Base-by-base conservation (phyloP, 371 early-diverging fungal genomes). In the Zychaea mexicana region DNA sequence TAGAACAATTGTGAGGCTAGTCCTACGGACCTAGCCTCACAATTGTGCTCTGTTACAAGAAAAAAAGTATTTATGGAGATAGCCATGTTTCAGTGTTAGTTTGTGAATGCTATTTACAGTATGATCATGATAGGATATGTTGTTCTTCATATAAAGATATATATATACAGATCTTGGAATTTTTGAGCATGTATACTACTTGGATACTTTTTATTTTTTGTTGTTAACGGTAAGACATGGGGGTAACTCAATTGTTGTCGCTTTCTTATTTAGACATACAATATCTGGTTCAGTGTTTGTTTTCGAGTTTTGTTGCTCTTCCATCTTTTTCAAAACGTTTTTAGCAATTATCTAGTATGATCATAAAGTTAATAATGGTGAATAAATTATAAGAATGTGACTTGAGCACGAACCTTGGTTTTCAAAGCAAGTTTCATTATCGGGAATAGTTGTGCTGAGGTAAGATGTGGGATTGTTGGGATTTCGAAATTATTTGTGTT, bases 381-480 rank as follows among this genome's bases (percentile, higher is more conserved):
- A 39, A 39, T 39, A 39, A n/a, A 39, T 13, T 39, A 39, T 39
- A 39, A 39, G 39, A 39, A 52, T 52, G 52, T 52, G 26, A 21
- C 4, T 6, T 12, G 52, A 52, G 52, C 30, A 54, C 55, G 26
- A 47, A 60, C 49, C 60, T 60, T 60, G 4, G 31, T 27, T 39
- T 60, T 31, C 30, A 60, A 31, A 13, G 47, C 19, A 3, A 60
- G 27, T 31, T 60, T 60, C 47, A 60, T 2, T 21, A 60, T 60
- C 2, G 60, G 60, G 12, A 60, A 60, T 27, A 60, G 28, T 32
- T 60, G 45, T 21, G 60, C 24, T 8, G 60, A 15, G 47, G 47
- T 60, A 12, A 60, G 45, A 15, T 33, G 17, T 31, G 60, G 19
- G 15, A 21, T 26, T 8, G 13, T 8, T 6, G 47, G 49, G 2